phyloP scores from a whole-genome alignment of 345 rosid species.

The Brassica carinata region DNA sequence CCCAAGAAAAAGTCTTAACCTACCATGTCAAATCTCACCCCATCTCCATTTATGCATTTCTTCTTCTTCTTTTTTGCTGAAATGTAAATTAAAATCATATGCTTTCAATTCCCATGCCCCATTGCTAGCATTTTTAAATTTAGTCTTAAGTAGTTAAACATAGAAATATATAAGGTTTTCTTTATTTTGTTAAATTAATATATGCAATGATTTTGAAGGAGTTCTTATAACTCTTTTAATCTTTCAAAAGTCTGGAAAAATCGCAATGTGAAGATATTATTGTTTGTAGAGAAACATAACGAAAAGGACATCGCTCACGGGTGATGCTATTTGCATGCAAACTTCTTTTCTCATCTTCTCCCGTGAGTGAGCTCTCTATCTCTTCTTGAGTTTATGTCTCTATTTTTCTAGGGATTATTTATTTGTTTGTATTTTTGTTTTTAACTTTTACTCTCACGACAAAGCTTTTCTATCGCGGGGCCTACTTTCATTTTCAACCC shows the following conservation, averaged over 20 bases:
- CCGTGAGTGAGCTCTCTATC: slow-evolving; percentile 21
- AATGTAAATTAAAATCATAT: neutral
- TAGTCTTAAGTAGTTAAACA: neutral
- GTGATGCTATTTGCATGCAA: slow-evolving; percentile 27
- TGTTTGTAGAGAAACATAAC: slow-evolving; percentile 9
- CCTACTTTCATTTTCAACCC: slow-evolving; percentile 19
- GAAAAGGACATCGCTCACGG: slow-evolving; percentile 34
- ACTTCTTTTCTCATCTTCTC: slow-evolving; percentile 39
- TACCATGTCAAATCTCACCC: slow-evolving; percentile 25
- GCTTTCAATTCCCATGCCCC: slow-evolving; percentile 6
- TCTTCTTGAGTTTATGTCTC: slow-evolving; percentile 23
- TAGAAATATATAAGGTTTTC: neutral
- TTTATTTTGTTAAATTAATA: neutral
- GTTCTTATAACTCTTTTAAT: neutral
- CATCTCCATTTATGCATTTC: slow-evolving; percentile 12
- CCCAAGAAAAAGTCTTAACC: too few species aligned
- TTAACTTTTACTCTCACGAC: slow-evolving; percentile 29
- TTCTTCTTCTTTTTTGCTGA: neutral
- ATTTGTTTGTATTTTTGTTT: slow-evolving; percentile 5
- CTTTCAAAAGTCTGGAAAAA: neutral
- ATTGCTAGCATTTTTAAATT: neutral
- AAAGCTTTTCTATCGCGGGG: neutral
- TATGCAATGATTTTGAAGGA: neutral
- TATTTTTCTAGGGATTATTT: neutral
- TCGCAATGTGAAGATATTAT: slow-evolving; percentile 14